These are phyloP conservation scores for Houttuynia cordata DNA, from an alignment of 164 flowering plant species.

Conservation along the genomic window DNA sequence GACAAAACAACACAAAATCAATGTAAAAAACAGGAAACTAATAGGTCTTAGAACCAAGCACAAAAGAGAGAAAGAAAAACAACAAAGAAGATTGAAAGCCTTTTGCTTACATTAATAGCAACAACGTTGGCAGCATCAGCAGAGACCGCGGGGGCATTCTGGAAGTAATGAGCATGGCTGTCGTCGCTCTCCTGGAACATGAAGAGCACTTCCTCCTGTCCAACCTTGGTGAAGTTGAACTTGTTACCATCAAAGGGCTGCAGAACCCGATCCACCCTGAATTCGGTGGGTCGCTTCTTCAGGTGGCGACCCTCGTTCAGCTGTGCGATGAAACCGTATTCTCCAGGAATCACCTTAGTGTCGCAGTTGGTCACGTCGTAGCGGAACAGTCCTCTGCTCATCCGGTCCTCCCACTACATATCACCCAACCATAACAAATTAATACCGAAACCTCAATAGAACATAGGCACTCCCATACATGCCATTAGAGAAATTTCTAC, in stretches of 20 bases:
- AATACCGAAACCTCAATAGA: no score
- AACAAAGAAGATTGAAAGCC: not conserved
- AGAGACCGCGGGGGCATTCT: slow-evolving; percentile 22
- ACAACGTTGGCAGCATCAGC: slow-evolving; percentile 43
- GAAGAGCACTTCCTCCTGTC: slow-evolving; percentile 82
- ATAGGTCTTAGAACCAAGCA: not conserved
- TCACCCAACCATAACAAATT: not conserved
- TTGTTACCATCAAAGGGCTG: slow-evolving; percentile 77
- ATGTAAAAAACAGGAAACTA: not conserved
- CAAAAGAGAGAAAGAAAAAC: not conserved
- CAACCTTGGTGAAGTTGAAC: slow-evolving; percentile 87
- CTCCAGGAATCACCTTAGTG: slow-evolving; percentile 61
- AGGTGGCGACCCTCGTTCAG: slow-evolving; percentile 83
- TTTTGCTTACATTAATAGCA: slow-evolving; percentile 63
- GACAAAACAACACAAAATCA: slow-evolving; percentile 2
- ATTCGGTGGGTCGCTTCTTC: slow-evolving; percentile 81
- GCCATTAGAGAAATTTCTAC: no score
- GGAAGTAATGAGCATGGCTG: slow-evolving; percentile 21
- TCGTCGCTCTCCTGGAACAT: slow-evolving; percentile 44
- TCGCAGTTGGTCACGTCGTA: slow-evolving; percentile 75
- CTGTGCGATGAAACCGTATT: slow-evolving; percentile 68
- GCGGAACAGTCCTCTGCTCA: slow-evolving; percentile 60
- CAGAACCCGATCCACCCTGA: slow-evolving; percentile 61
- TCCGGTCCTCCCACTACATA: slow-evolving; percentile 66
- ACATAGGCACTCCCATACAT: no score